A percentile compares a stretch with the other conserved stretches of the same genome.
phyloP scores from a whole-genome alignment of 805 yeast species.

The Kazachstania africana region DNA sequence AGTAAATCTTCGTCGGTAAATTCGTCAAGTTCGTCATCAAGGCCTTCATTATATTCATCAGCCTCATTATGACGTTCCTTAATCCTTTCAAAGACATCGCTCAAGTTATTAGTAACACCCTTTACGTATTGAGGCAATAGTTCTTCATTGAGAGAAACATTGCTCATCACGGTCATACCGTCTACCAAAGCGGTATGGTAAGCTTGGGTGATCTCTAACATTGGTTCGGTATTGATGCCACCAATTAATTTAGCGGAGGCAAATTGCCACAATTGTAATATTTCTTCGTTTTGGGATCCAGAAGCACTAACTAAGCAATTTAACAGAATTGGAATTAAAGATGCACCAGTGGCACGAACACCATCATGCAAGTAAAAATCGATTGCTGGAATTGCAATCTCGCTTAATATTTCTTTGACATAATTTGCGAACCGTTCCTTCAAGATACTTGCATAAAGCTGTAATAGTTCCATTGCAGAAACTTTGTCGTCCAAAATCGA shows the following conservation, averaged over 20 bases:
- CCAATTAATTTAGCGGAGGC: constrained; percentile 56
- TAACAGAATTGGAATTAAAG: constrained; percentile 67
- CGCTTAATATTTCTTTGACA: constrained; percentile 64
- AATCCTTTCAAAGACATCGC: constrained; percentile 60
- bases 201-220: constrained; percentile 68
- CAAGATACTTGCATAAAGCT: constrained; percentile 74
- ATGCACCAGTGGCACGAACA: constrained; percentile 84
- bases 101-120: constrained; percentile 48
- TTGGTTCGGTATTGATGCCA: constrained; percentile 66
- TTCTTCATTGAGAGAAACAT: constrained; percentile 40
- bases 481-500: constrained; percentile 91
- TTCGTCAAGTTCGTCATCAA: constrained; percentile 74
- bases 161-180: constrained; percentile 57
- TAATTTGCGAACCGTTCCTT: constrained; percentile 76
- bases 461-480: constrained; percentile 77
- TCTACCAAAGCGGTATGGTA: constrained; percentile 64
- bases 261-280: constrained; percentile 59
- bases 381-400: constrained; percentile 76
- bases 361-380: constrained; percentile 90
- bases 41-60: constrained; percentile 80
- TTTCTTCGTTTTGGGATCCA: constrained; percentile 42
- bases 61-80: constrained; percentile 62
- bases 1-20: constrained; percentile 81
- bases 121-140: constrained; percentile 47
- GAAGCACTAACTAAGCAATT: constrained; percentile 44